Evolutionary conservation across 176 grass and related monocot species (phyloP).

Genomic region (Cenchrus fungigraminus): DNA sequence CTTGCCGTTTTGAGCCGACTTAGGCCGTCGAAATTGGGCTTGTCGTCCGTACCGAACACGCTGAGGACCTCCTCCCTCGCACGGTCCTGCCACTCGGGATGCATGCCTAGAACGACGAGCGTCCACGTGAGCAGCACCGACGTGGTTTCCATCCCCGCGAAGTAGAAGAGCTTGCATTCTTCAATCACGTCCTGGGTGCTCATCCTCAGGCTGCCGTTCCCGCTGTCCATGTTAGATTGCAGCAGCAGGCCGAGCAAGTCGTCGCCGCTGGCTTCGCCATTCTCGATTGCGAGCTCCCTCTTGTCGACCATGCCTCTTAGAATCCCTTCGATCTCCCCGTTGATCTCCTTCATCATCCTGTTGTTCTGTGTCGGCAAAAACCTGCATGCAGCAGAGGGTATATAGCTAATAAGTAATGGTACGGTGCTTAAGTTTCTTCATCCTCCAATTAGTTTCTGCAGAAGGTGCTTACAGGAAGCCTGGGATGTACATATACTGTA

Average conservation of each 20-base stretch:
- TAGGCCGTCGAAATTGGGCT: conserved; percentile 51
- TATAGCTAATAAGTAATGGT: not conserved
- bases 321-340: conserved; percentile 44
- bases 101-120: conserved; percentile 47
- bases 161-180: conserved; percentile 90
- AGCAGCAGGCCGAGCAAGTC: conserved; percentile 74
- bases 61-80: conserved; percentile 69
- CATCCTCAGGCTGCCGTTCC: conserved; percentile 39
- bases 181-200: conserved; percentile 69
- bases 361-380: conserved; percentile 68
- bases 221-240: conserved; percentile 54
- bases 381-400: conserved; percentile 16
- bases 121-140: conserved; percentile 76
- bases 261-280: conserved; percentile 35
- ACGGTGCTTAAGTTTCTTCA: too few species aligned
- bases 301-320: conserved; percentile 62
- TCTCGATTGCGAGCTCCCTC: conserved; percentile 44
- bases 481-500: conserved; percentile 59
- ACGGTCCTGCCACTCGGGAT: conserved; percentile 63
- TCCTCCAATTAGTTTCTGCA: too few species aligned
- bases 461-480: conserved; percentile 52
- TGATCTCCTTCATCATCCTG: conserved; percentile 48
- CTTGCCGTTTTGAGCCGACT: conserved; percentile 69
- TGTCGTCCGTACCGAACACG: conserved; percentile 46
- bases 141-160: conserved; percentile 75